Base-by-base conservation (phyloP, 2,329 filamentous ascomycete genomes). In the Cercospora berteroae region DNA sequence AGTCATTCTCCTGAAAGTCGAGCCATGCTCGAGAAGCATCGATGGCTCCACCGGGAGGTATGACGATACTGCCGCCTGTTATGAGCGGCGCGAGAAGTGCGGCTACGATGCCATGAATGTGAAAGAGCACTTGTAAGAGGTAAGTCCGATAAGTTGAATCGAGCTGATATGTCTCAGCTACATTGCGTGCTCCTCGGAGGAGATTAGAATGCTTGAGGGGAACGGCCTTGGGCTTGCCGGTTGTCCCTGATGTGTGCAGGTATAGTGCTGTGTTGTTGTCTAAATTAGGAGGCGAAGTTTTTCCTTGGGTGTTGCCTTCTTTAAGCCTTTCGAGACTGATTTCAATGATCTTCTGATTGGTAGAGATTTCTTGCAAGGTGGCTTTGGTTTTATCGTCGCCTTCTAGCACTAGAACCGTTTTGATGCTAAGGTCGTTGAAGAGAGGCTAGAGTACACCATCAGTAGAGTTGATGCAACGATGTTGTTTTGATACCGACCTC, bases 121-220 rank as follows among this genome's bases (percentile, higher is more conserved):
- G 92, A 83, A 96, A 96, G 2, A 95, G 85, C 20, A 92, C 92
- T 92, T 95, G 95, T 67, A 96, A 91, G 16, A 96, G 85, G 85
- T 93, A 89, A 25, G 92, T 94, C 57, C 92, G 87, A 79, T 96
- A 92, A 60, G 84, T 77, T 7, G 87, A 78, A 0, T 87, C 89
- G 67, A 96, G 84, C 65, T 89, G 80, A 78, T 95, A 96, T 8
- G 92, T 95, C 65, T 85, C 82, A 75, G 90, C 84, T 76, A 95
- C 93, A 80, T 95, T 95, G 74, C 85, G 85, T 84, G 91, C 94
- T 18, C 91, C 94, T 67, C 88, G 85, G 7, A 90, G 90, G 66
- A 95, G 83, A 79, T 95, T 95, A 72, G 85, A 87, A 80, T 95
- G 92, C 12, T 90, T 91, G 74, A 94, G 84, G 66, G 91, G 91